Evolutionary conservation across 306 rosid genomes (phyloP).

Genomic region (Castanea crenata): DNA sequence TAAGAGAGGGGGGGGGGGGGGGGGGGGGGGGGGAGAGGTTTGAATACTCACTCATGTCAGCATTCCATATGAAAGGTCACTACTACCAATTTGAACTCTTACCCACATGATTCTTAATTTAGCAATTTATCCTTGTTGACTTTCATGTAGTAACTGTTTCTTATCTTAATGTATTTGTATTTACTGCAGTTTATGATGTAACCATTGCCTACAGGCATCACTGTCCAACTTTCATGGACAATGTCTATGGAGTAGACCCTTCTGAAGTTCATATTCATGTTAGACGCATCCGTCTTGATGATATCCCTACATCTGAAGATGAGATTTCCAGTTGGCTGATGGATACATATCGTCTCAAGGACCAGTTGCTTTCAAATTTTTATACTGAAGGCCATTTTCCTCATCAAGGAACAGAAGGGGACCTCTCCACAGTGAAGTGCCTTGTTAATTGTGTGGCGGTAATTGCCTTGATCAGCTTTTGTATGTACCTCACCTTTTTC

Average conservation of each 20-base stretch:
- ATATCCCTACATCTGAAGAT: slow-evolving; percentile 54
- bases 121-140: background rate
- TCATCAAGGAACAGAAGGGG: slow-evolving; percentile 47
- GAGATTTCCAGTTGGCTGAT: slow-evolving; percentile 55
- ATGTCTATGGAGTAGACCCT: slow-evolving; percentile 68
- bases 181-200: slow-evolving; percentile 63
- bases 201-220: slow-evolving; percentile 67
- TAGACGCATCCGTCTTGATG: slow-evolving; percentile 36
- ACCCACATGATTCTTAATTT: background rate
- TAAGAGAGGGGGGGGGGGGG: too few species aligned
- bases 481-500: slow-evolving; percentile 40
- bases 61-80: background rate
- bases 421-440: slow-evolving; percentile 48
- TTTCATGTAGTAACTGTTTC: background rate
- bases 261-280: slow-evolving; percentile 77
- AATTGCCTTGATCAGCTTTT: slow-evolving; percentile 35
- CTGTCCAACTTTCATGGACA: slow-evolving; percentile 78
- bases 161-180: slow-evolving; percentile 15
- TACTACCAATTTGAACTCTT: background rate
- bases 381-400: slow-evolving; percentile 62
- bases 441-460: slow-evolving; percentile 42
- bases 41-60: background rate
- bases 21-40: background rate
- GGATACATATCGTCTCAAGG: slow-evolving; percentile 51
- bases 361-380: slow-evolving; percentile 60